Conservation (phyloP, 2,329 filamentous ascomycete genomes). For the Fusarium liriodendri region DNA sequence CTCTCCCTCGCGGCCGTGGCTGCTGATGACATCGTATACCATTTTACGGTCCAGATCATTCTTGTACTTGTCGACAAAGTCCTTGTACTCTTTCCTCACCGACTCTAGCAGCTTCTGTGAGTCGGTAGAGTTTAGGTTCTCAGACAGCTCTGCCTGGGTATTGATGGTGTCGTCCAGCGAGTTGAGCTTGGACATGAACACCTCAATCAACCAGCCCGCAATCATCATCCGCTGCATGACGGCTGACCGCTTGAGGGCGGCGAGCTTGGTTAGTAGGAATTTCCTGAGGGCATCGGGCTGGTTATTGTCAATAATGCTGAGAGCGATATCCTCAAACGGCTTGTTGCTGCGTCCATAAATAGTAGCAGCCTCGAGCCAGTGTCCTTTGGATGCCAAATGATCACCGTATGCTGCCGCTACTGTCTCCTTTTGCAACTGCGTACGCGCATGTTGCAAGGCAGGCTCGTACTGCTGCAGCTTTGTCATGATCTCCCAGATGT, state of each 20-base stretch:
- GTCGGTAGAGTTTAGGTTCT: slow-evolving; percentile 76
- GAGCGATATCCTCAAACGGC: slow-evolving; percentile 93
- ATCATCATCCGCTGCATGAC: slow-evolving; percentile 97
- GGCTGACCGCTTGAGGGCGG: slow-evolving; percentile 82
- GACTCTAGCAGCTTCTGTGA: slow-evolving; percentile 77
- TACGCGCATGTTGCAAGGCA: slow-evolving; percentile 86
- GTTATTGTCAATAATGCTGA: slow-evolving; percentile 88
- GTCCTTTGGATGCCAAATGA: slow-evolving; percentile 82
- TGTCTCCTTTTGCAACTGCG: slow-evolving; percentile 84
- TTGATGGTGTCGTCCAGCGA: slow-evolving; percentile 93
- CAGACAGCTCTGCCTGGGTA: slow-evolving; percentile 84
- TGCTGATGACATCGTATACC: slow-evolving; percentile 94
- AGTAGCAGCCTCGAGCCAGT: slow-evolving; percentile 85
- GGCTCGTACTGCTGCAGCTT: slow-evolving; percentile 88
- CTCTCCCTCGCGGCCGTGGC: slow-evolving; percentile 93
- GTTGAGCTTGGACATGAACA: slow-evolving; percentile 98
- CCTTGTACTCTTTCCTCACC: slow-evolving; percentile 84
- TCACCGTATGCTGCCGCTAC: slow-evolving; percentile 94
- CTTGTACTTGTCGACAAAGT: slow-evolving; percentile 88
- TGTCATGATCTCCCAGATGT: slow-evolving; percentile 95
- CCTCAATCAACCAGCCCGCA: slow-evolving; percentile 92
- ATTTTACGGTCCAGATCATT: slow-evolving; percentile 89
- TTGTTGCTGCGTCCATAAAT: slow-evolving; percentile 97
- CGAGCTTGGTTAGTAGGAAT: slow-evolving; percentile 87
- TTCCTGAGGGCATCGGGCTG: slow-evolving; percentile 92